These are phyloP conservation scores for Gloeostereum incarnatum DNA, from an alignment of 768 basidiomycete genomes.

Conservation along the genomic window DNA sequence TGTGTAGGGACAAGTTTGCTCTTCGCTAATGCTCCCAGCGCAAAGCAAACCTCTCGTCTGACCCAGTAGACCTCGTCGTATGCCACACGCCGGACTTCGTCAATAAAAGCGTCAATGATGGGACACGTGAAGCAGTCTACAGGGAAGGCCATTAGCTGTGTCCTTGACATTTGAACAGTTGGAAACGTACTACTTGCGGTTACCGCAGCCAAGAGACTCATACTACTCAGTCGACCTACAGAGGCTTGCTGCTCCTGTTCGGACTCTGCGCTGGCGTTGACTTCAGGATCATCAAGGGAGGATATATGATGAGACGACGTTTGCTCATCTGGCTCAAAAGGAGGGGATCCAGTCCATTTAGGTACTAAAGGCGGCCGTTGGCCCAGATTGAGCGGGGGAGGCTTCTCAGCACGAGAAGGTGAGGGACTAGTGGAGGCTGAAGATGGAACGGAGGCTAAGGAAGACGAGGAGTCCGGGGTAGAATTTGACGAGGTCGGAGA, in stretches of 20 bases:
- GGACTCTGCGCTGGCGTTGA: too few species aligned
- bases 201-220: conserved; percentile 88
- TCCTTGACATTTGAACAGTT: neutral
- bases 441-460: too few species aligned
- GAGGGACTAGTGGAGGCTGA: too few species aligned
- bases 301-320: too few species aligned
- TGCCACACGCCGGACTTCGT: conserved; percentile 62
- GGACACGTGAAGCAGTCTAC: conserved; percentile 47
- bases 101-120: conserved; percentile 55
- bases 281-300: too few species aligned
- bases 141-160: neutral
- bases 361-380: too few species aligned
- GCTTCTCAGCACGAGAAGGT: too few species aligned
- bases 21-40: conserved; percentile 79
- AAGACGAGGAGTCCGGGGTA: too few species aligned
- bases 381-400: too few species aligned
- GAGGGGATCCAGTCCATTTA: too few species aligned
- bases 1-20: conserved; percentile 82
- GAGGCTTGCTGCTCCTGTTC: conserved; percentile 50
- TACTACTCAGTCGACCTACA: conserved; percentile 80
- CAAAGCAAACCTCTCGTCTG: conserved; percentile 78
- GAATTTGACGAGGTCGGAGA: too few species aligned
- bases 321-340: too few species aligned
- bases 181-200: conserved; percentile 69
- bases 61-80: conserved; percentile 69